Evolutionary conservation across 2,329 filamentous ascomycete genomes (phyloP), one percentile per base, ranked within the genome.

Genomic region (Ophiognomonia clavigignenti-juglandacearum): DNA sequence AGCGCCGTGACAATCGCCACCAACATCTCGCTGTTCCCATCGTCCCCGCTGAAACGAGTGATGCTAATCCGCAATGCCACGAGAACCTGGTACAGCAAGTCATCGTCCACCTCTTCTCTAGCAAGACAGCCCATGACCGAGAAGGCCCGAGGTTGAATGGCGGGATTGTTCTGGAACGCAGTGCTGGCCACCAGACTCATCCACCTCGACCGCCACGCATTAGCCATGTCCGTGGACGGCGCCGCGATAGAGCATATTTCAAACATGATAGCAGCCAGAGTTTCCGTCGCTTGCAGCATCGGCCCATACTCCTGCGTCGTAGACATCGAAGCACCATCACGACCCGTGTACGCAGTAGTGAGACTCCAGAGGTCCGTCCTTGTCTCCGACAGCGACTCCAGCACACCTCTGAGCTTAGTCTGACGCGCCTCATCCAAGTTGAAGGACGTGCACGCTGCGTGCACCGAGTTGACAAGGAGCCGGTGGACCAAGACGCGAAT

Each of bases 111-210:
- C 59, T 86, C 82, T 57, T 86, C 82, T n/a, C 81, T 72, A 20
- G 83, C 82, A 9, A 86, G 64, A 55, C 82, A 86, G 13, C 83
- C 83, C 82, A 86, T 85, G 34, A 86, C 82, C 2, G 81, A 77
- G 56, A 86, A 86, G 2, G 83, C 83, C 18, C 80, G 71, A 6
- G 83, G 82, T 54, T 86, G 83, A 47, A 86, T 83, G 2, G 83
- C 82, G 8, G 82, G 83, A 57, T 86, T 86, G 58, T 82, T 85
- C 59, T 86, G 83, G 59, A 86, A 86, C 0, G 83, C 83, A 9
- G 82, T 86, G 58, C 83, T 86, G 14, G 83, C 82, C 32, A 86
- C 82, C 19, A 86, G 67, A 56, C 82, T 85, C 83, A 86, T 86
- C 83, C 83, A 86, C 18, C 83, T 75, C 18, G 83, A 82, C 22